These are phyloP conservation scores for Teratosphaeria destructans DNA, from an alignment of 2,329 filamentous ascomycete genomes.

Conservation along the genomic window DNA sequence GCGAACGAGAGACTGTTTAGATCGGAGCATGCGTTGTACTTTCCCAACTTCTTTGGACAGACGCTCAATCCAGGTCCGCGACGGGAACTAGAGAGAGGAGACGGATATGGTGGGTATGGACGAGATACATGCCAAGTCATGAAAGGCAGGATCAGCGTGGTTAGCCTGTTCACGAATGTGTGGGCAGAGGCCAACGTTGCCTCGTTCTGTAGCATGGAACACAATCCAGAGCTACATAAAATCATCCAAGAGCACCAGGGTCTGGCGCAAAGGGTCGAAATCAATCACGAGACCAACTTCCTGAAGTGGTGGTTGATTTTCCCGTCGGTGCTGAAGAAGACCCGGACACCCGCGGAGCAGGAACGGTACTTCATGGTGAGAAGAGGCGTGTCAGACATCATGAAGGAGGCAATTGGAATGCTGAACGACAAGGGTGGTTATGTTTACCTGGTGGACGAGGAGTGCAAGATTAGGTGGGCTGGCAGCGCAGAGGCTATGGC, in stretches of 20 bases:
- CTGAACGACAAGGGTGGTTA: slow-evolving; percentile 90
- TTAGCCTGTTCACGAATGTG: slow-evolving; percentile 68
- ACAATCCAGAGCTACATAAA: slow-evolving; percentile 60
- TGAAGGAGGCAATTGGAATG: slow-evolving; percentile 53
- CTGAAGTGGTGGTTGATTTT: slow-evolving; percentile 53
- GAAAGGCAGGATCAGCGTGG: slow-evolving; percentile 51
- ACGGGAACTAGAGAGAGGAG: slow-evolving; percentile 24
- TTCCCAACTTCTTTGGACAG: slow-evolving; percentile 79
- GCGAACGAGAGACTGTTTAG: slow-evolving; percentile 78
- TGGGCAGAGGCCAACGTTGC: slow-evolving; percentile 79
- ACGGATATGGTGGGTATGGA: slow-evolving; percentile 26
- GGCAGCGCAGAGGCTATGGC: slow-evolving; percentile 62
- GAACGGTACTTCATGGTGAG: slow-evolving; percentile 49
- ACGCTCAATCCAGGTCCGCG: slow-evolving; percentile 52
- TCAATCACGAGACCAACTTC: slow-evolving; percentile 79
- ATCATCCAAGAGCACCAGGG: slow-evolving; percentile 45
- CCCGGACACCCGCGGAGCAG: slow-evolving; percentile 42
- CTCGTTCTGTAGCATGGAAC: slow-evolving; percentile 51
- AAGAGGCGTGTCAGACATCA: slow-evolving; percentile 44
- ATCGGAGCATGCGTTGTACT: slow-evolving; percentile 72
- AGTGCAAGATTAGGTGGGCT: slow-evolving; percentile 89
- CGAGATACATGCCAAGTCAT: slow-evolving; percentile 67
- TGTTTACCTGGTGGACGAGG: slow-evolving; percentile 76
- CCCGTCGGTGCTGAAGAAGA: slow-evolving; percentile 37
- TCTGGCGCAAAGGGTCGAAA: slow-evolving; percentile 62